Base-by-base conservation (phyloP, 352 stramenopile genomes). In the Pythium sp. region DNA sequence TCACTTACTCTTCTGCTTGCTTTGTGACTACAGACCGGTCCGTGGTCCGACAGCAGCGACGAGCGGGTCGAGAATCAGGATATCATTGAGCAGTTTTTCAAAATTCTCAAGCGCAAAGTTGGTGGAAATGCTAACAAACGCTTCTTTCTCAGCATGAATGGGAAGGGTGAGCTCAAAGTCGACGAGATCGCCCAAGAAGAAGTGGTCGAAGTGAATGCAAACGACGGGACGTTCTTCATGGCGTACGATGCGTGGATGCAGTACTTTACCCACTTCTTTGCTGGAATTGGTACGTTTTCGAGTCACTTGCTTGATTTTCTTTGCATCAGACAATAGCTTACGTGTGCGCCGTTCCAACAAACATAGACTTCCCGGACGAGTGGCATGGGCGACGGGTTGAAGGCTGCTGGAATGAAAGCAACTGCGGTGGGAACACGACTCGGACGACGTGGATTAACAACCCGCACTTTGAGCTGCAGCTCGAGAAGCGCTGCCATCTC, bases 211-310 rank as follows among this genome's bases (percentile, higher is more conserved):
- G 76, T 92, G 24, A 97, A 97, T 53, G 69, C 78, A 3, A 93
- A 89, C 47, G 92, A 98, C 61, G 92, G 92, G 3, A 97, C 90
- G 2, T 98, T 98, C 64, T 97, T 97, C 77, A 98, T 98, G 89
- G 79, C 80, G 15, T 98, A 78, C 65, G 82, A 92, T 28, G 91
- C 89, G 2, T 97, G 90, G 90, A 89, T 86, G 72, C 71, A 86
- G 60, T 87, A 92, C 59, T 98, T 96, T 68, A 97, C 90, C 0
- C 87, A 96, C 49, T 93, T 98, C 51, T 98, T 97, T 58, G 84
- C 93, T 24, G 91, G 88, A 22, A 92, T 97, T 18, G 90, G 87
- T 95, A 73, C 18, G 78, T 55, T 20, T 5, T 64, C 8, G 24
- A 1, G 1, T 20, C 3, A 0, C 43, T 2, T 38, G 6, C 26